These are phyloP conservation scores for Aquilaria yunnanensis DNA, from an alignment of 345 rosid species.

Conservation along the genomic window DNA sequence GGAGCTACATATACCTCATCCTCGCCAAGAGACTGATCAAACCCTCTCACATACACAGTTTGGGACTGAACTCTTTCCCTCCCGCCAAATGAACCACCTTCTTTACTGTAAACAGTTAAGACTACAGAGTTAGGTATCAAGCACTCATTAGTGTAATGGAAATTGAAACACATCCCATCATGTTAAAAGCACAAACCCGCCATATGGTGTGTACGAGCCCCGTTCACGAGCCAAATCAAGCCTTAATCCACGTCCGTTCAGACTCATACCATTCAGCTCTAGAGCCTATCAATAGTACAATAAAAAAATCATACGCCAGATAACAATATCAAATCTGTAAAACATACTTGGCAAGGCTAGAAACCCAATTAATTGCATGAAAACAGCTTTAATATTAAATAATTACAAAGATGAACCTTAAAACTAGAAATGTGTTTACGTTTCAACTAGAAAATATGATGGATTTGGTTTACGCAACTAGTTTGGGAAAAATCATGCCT, in stretches of 20 bases:
- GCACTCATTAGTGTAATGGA: background rate
- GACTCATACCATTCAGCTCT: constrained; percentile 39
- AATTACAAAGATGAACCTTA: too few relatives aligned
- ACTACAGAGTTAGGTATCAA: too few relatives aligned
- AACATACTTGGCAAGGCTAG: background rate
- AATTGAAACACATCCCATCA: background rate
- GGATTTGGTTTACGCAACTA: too few relatives aligned
- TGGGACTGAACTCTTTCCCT: constrained; percentile 35
- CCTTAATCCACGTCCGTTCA: constrained; percentile 47
- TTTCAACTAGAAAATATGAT: too few relatives aligned
- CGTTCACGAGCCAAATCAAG: constrained; percentile 74
- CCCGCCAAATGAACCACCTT: constrained; percentile 37
- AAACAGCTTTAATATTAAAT: too few relatives aligned
- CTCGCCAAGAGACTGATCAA: constrained; percentile 42
- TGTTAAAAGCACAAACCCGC: constrained; percentile 34
- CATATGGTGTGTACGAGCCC: constrained; percentile 61
- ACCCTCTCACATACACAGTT: constrained; percentile 52
- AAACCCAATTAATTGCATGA: too few relatives aligned
- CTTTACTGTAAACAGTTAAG: constrained; percentile 34
- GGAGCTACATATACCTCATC: constrained; percentile 36
- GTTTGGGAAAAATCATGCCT: constrained; percentile 24
- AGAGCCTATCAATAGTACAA: constrained; percentile 42
- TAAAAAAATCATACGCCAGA: background rate
- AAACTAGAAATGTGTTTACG: too few relatives aligned
- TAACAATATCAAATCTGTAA: background rate